Base-by-base conservation (phyloP, 208 protist species). In the Sergeia podlipaevii region DNA sequence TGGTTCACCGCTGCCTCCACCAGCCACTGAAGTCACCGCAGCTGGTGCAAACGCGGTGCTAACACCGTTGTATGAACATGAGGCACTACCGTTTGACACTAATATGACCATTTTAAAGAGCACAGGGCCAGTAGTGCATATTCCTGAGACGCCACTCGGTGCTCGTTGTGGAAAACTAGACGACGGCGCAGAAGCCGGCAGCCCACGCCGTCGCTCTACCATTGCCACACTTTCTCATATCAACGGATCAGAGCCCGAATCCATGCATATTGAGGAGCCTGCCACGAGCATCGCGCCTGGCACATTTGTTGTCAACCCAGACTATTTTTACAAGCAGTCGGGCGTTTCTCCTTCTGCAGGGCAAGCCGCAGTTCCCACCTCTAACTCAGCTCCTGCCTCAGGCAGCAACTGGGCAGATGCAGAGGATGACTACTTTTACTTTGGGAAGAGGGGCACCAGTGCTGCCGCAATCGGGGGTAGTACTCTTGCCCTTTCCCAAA, bases 401-500 rank as follows among this genome's bases (percentile, higher is more conserved):
- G 39, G 18, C 11, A 52, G 43, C 36, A 51, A 50, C n/a, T 77
- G 67, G 61, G 53, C 70, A 1, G 66, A 83, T 18, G 66, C 75
- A 32, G 79, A 89, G 18, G 82, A 90, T 17, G 82, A 90, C 65
- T 90, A 93, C 63, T 90, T 90, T 41, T 86, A 85, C 67, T 93
- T 90, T 72, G 86, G 80, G n/a, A 69, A 60, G 0, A 20, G 37
- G 0, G 17, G 6, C 27, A 23, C 20, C 28, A 15, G n/a, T 27
- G 30, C 27, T 52, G 13, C 43, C 33, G 2, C 51, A 48, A 39
- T 29, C 44, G 24, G 27, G 43, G 26, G 24, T 7, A 11, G 21
- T 38, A 11, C 15, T 39, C 18, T 36, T 52, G 26, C 36, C 43
- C 39, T 18, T 32, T 47, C 20, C 47, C 20, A 18, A 47, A 28